These are phyloP conservation scores for Penicillium taxi DNA, from an alignment of 495 filamentous ascomycete genomes.

Conservation along the genomic window DNA sequence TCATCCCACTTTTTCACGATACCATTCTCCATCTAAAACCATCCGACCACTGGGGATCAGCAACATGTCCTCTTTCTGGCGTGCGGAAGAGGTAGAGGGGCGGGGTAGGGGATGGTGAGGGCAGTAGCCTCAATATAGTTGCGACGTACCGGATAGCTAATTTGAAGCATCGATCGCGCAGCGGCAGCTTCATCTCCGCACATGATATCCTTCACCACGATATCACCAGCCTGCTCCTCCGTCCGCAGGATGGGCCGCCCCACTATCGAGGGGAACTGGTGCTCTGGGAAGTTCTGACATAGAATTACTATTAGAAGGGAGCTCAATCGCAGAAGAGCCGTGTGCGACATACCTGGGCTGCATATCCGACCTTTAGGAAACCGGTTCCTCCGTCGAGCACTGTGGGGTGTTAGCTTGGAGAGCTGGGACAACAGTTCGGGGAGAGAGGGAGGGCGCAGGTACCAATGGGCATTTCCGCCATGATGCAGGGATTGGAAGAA, in stretches of 20 bases:
- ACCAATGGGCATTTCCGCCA: slow-evolving; percentile 71
- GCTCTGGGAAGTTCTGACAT: slow-evolving; percentile 88
- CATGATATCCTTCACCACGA: slow-evolving; percentile 98
- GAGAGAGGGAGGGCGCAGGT: slow-evolving; percentile 21
- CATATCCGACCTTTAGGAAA: slow-evolving; percentile 99
- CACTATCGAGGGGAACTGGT: slow-evolving; percentile 97
- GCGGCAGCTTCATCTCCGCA: slow-evolving; percentile 97
- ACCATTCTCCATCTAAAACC: slow-evolving; percentile 96
- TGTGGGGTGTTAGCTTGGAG: slow-evolving; percentile 37
- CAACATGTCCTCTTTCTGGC: slow-evolving; percentile 13
- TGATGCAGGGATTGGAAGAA: slow-evolving; percentile 27
- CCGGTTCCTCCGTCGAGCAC: slow-evolving; percentile 99
- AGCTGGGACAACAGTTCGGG: slow-evolving; percentile 21
- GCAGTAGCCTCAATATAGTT: slow-evolving; percentile 3
- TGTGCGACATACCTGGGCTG: slow-evolving; percentile 57
- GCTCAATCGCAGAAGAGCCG: slow-evolving; percentile 1
- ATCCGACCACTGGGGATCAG: slow-evolving; percentile 16
- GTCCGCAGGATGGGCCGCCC: slow-evolving; percentile 94
- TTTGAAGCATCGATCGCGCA: slow-evolving; percentile 92
- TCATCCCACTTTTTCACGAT: slow-evolving; percentile 99
- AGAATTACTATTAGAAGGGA: slow-evolving; percentile 8
- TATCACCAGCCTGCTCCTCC: slow-evolving; percentile 72
- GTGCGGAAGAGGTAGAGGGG: slow-evolving; percentile 14
- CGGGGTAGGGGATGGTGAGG: slow-evolving; percentile 16
- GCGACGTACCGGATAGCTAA: slow-evolving; percentile 76